A percentile compares a stretch with the other conserved stretches of the same genome.
These are phyloP conservation scores for Nicotiana obtusifolia DNA, from an alignment of 257 asterid genomes.

Conservation along the genomic window DNA sequence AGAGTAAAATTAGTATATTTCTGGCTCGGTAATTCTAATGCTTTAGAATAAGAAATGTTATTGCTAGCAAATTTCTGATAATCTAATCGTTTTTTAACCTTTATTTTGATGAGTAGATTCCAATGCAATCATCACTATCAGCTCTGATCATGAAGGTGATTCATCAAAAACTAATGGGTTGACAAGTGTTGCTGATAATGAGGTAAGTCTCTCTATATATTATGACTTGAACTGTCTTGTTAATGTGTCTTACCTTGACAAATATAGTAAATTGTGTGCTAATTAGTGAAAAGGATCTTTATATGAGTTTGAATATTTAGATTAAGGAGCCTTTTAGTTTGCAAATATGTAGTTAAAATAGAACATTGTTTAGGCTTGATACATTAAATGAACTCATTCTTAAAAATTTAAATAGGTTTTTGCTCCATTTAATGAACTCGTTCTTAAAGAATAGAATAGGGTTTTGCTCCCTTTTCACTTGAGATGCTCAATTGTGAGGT, in stretches of 20 bases:
- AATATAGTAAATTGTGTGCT: neutral
- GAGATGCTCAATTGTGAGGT: neutral
- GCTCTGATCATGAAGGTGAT: neutral
- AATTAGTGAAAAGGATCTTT: neutral
- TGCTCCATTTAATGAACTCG: neutral
- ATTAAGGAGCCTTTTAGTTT: neutral
- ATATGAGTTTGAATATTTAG: neutral
- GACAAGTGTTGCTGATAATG: neutral
- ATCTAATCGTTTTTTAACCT: neutral
- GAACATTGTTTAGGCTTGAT: neutral
- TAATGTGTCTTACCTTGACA: neutral
- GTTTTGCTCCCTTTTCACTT: neutral
- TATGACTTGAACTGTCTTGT: neutral
- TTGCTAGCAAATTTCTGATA: neutral
- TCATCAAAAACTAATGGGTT: too few relatives aligned
- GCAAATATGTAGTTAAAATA: neutral
- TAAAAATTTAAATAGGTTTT: neutral
- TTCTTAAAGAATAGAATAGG: too few relatives aligned
- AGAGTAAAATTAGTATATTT: neutral
- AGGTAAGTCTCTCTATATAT: neutral
- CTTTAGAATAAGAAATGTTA: neutral
- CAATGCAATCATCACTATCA: neutral
- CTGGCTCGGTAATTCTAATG: neutral
- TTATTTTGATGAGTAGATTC: neutral
- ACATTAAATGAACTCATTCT: too few relatives aligned